Evolutionary conservation across 805 yeast genomes (phyloP).

Genomic region (Candida methanosorbosa): DNA sequence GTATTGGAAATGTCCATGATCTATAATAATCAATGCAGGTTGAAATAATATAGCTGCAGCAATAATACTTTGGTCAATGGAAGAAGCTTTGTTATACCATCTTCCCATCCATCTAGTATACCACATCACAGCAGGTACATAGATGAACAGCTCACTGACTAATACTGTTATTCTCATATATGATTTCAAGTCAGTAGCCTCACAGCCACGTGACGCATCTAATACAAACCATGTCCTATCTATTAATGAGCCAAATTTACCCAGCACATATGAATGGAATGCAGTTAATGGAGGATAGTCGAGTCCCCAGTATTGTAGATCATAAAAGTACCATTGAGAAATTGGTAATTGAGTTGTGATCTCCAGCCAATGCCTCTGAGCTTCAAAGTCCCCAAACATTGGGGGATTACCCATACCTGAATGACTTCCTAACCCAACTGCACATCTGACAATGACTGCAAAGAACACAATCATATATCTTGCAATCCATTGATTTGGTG

Average conservation of each 20-base stretch:
- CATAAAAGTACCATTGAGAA: slow-evolving; percentile 79
- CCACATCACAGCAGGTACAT: slow-evolving; percentile 72
- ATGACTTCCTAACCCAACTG: slow-evolving; percentile 82
- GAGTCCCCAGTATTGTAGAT: slow-evolving; percentile 89
- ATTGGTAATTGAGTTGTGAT: slow-evolving; percentile 71
- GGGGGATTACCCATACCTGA: slow-evolving; percentile 72
- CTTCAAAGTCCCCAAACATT: slow-evolving; percentile 92
- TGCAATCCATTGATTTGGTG: slow-evolving; percentile 87
- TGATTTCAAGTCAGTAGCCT: slow-evolving; percentile 56
- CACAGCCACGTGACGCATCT: slow-evolving; percentile 68
- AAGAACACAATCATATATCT: slow-evolving; percentile 65
- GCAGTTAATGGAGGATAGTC: slow-evolving; percentile 98
- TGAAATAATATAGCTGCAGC: slow-evolving; percentile 76
- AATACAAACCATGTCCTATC: slow-evolving; percentile 71
- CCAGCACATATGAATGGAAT: slow-evolving; percentile 77
- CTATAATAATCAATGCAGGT: slow-evolving; percentile 76
- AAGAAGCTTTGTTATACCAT: slow-evolving; percentile 34
- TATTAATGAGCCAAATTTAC: slow-evolving; percentile 58
- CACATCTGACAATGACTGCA: slow-evolving; percentile 70
- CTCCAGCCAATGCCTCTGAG: slow-evolving; percentile 98
- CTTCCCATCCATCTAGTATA: slow-evolving; percentile 67
- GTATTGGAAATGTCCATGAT: slow-evolving; percentile 96
- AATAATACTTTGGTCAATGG: slow-evolving; percentile 70
- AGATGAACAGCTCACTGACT: slow-evolving; percentile 62
- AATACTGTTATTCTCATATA: slow-evolving; percentile 81